Base-by-base conservation (phyloP, 1,284 basidiomycete species). In the Fereydounia khargensis region DNA sequence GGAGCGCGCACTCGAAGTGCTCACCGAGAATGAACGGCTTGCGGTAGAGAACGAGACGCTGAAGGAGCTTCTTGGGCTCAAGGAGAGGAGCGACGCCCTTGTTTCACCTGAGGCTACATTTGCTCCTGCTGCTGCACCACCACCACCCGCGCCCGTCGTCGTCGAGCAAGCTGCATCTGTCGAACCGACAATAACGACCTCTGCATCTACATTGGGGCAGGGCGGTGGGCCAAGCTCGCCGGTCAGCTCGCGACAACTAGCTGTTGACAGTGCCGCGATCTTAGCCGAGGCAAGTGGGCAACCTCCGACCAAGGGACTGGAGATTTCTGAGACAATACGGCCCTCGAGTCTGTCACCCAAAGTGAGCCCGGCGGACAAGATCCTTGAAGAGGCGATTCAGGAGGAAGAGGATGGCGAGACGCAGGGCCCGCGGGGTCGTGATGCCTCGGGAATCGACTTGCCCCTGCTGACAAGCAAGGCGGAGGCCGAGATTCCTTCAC, bases 21-120 rank as follows among this genome's bases (percentile, higher is more conserved):
- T 57, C 1, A 68, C 69, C 5, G 71, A 75, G 39, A 42, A 68
- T 16, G 70, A 75, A 37, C 42, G 64, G 22, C 45, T 75, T 10
- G 55, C 66, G 11, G 43, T 57, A 24, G 73, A 75, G 39, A 75
- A 75, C 37, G 61, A 62, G n/a, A 62, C 51, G 33, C 47, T 75
- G 18, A 61, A 68, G 18, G 49, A 62, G n/a, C 45, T 75, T 1
- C 57, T 75, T 3, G 62, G 50, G 1, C 39, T 64, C 25, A 57
- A 69, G 32, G 56, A 62, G 28, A 59, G 52, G 30, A 56, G 53
- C 35, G 58, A 62, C 18, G 45, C 57, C 3, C 31, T 55, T 8
- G 30, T 33, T 16, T 33, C 39, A 9, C 6, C 6, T 18, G 13
- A 14, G 18, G 9, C 18, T 11, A 17, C 17, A 11, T 18, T 17